Conservation (phyloP, 2,329 filamentous ascomycete species). For the Aspergillus glaucus region DNA sequence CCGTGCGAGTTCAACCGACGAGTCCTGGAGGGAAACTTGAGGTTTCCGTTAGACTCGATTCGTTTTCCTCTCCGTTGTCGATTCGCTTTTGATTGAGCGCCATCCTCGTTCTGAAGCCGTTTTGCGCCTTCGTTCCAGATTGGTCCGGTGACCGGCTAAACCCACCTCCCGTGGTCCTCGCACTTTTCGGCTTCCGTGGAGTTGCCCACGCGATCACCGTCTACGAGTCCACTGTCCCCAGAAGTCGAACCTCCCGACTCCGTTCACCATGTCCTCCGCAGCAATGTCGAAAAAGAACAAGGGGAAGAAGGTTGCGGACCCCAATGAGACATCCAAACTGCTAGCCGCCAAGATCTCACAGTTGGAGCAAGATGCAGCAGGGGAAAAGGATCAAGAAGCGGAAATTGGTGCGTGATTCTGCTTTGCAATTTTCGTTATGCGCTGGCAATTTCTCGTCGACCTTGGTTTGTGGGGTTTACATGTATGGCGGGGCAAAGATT, state of each 20-base stretch:
- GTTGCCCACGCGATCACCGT: slow-evolving; percentile 39
- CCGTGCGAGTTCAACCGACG: slow-evolving; percentile 23
- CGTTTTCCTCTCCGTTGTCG: too few species aligned
- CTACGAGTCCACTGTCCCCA: slow-evolving; percentile 40
- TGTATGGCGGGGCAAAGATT: slow-evolving; percentile 2
- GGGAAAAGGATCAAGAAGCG: slow-evolving; percentile 89
- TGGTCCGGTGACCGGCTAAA: slow-evolving; percentile 8
- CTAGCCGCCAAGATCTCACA: slow-evolving; percentile 91
- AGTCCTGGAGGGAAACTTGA: slow-evolving; percentile 1
- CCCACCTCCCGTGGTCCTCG: slow-evolving; percentile 16
- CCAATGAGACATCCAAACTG: slow-evolving; percentile 83
- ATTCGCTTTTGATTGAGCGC: too few species aligned
- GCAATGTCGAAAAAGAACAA: slow-evolving; percentile 68
- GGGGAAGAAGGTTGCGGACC: slow-evolving; percentile 76
- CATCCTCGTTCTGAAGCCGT: too few species aligned
- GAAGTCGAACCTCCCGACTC: slow-evolving; percentile 6
- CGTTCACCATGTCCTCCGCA: slow-evolving; percentile 40
- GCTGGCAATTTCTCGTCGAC: not conserved
- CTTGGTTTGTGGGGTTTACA: not conserved
- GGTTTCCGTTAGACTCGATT: not conserved
- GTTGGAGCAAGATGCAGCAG: slow-evolving; percentile 84
- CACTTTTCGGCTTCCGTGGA: slow-evolving; percentile 31
- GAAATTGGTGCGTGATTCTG: slow-evolving; percentile 70
- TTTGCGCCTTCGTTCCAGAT: slow-evolving; percentile 9
- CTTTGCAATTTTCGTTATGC: not conserved